Evolutionary conservation across 805 yeast genomes (phyloP), one percentile per base, ranked within the genome.

Genomic region (Wickerhamomyces bovis): DNA sequence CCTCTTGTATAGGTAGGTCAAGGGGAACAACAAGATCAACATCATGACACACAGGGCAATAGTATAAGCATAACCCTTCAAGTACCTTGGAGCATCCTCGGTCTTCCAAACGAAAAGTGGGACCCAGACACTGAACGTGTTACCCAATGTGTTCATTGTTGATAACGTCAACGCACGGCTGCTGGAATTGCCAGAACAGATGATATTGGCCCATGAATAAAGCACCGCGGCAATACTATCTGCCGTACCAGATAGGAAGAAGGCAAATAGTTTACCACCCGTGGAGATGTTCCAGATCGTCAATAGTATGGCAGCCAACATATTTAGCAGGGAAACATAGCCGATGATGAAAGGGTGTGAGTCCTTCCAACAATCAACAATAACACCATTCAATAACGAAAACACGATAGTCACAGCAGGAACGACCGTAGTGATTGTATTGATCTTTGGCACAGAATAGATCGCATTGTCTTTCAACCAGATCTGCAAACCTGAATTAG

Each of bases 181-280:
- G 50, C 76, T 73, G 6, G 77, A 71, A 53, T 78, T 79, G 39
- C 73, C 69, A 40, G 83, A 69, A 46, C 80, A 75, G 35, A 79
- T 77, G 58, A 77, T 83, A 52, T 76, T 76, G 44, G 73, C 73
- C 81, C 82, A 79, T 15, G 79, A 70, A 57, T 78, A 80, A n/a
- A 78, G 60, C 1, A 76, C 79, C 0, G 83, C 78, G 1, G 83
- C 81, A 73, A 74, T 75, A 13, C 83, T 78, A 77, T 80, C 73
- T 8, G 80, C 81, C 46, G 75, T 71, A 58, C 77, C 78, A 50
- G 76, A 80, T 38, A 78, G 60, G 56, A 77, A 70, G 62, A 71
- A 80, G 1, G 80, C 85, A 63, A 76, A 78, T 81, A 83, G 78
- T 54, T 76, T 79, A 6, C 78, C 80, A 9, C 70, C 53, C 52